phyloP scores from a whole-genome alignment of 1,284 basidiomycete genomes.

The Pseudomicrostroma phylloplanum region DNA sequence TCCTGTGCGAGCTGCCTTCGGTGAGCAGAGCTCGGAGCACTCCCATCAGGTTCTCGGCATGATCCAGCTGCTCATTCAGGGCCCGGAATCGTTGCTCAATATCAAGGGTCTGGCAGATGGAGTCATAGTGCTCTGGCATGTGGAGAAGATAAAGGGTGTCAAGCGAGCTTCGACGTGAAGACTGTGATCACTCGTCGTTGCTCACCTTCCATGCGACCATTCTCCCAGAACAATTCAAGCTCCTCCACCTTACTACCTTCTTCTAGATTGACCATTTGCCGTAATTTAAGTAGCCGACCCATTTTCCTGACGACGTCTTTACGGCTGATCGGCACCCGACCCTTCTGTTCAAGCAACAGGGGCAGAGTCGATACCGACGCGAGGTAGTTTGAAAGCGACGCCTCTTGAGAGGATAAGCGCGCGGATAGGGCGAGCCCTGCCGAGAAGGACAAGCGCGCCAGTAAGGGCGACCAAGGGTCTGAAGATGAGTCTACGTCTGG shows the following conservation, averaged over 20 bases:
- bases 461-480: constrained; percentile 29
- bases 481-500: constrained; percentile 11
- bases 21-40: constrained; percentile 46
- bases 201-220: constrained; percentile 29
- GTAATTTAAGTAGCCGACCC: constrained; percentile 40
- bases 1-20: constrained; percentile 42
- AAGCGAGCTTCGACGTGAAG: not conserved
- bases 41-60: constrained; percentile 43
- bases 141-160: not conserved
- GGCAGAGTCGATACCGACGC: constrained; percentile 32
- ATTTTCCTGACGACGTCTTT: constrained; percentile 43
- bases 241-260: constrained; percentile 47
- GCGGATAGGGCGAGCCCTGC: constrained; percentile 47
- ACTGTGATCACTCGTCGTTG: too few species aligned
- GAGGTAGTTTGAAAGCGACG: constrained; percentile 32
- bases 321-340: constrained; percentile 40
- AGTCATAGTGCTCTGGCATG: constrained; percentile 35
- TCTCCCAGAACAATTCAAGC: constrained; percentile 49
- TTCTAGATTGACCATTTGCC: constrained; percentile 42
- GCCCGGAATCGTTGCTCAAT: constrained; percentile 40
- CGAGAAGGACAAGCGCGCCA: constrained; percentile 43
- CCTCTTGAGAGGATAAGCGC: constrained; percentile 42
- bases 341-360: constrained; percentile 27
- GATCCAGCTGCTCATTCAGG: constrained; percentile 46
- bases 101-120: constrained; percentile 42